Conservation (phyloP, 371 early-diverging fungal genomes). For the Lichtheimia ornata region DNA sequence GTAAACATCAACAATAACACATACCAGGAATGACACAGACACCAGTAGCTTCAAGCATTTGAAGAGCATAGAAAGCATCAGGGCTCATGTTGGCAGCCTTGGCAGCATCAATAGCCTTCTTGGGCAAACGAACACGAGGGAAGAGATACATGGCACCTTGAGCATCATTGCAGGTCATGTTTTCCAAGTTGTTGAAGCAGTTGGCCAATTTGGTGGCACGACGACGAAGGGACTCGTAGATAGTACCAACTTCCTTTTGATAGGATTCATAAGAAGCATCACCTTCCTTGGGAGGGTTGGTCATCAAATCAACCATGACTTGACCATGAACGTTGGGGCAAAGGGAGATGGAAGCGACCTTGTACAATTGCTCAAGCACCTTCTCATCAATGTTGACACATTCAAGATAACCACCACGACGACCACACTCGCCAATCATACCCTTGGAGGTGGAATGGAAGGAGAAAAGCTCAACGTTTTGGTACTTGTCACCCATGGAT, state of each 20-base stretch:
- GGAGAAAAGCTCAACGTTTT: slow-evolving; percentile 83
- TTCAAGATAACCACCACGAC: slow-evolving; percentile 98
- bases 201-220: slow-evolving; percentile 75
- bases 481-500: slow-evolving; percentile 53
- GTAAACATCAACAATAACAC: slow-evolving; percentile 2
- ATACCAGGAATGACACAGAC: slow-evolving; percentile 17
- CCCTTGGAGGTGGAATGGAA: slow-evolving; percentile 98
- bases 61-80: slow-evolving; percentile 73
- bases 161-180: slow-evolving; percentile 86
- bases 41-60: slow-evolving; percentile 91
- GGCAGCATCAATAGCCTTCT: slow-evolving; percentile 75
- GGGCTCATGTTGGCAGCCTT: slow-evolving; percentile 62
- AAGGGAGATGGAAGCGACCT: slow-evolving; percentile 88
- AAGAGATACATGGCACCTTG: slow-evolving; percentile 96
- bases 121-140: slow-evolving; percentile 80
- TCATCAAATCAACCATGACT: slow-evolving; percentile 92
- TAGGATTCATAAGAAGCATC: slow-evolving; percentile 81
- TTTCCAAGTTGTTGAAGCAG: slow-evolving; percentile 85
- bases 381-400: slow-evolving; percentile 77
- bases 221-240: slow-evolving; percentile 83
- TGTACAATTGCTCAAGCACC: slow-evolving; percentile 86
- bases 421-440: slow-evolving; percentile 98
- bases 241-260: slow-evolving; percentile 68
- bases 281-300: slow-evolving; percentile 84
- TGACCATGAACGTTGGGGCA: slow-evolving; percentile 91